Evolutionary conservation across 2,329 filamentous ascomycete genomes (phyloP).

Genomic region (Penicillium concentricum): DNA sequence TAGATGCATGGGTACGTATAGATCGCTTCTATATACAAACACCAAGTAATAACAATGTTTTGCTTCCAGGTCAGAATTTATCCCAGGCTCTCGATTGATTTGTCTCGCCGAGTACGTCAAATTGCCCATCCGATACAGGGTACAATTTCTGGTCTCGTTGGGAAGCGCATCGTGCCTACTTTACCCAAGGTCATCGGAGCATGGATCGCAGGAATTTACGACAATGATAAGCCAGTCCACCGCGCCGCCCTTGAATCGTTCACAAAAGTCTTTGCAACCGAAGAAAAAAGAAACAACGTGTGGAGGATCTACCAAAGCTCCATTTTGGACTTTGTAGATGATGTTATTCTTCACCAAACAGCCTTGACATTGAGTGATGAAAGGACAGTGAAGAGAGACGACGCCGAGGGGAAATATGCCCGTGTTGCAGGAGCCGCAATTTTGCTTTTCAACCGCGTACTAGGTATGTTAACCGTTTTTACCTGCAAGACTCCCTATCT

Average conservation of each 20-base stretch:
- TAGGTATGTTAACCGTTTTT: slow-evolving; percentile 38
- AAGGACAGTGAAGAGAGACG: slow-evolving; percentile 76
- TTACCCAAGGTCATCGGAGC: slow-evolving; percentile 75
- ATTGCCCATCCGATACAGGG: slow-evolving; percentile 76
- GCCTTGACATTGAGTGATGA: slow-evolving; percentile 83
- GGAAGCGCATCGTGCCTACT: slow-evolving; percentile 79
- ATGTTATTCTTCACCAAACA: slow-evolving; percentile 76
- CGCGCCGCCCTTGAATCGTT: slow-evolving; percentile 77
- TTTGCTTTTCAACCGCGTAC: slow-evolving; percentile 54
- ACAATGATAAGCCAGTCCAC: slow-evolving; percentile 74
- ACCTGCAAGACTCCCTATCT: not conserved
- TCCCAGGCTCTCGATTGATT: slow-evolving; percentile 86
- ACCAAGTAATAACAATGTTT: slow-evolving; percentile 15
- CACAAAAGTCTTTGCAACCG: slow-evolving; percentile 69
- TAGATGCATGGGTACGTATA: slow-evolving; percentile 79
- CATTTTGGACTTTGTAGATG: slow-evolving; percentile 77
- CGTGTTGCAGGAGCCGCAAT: slow-evolving; percentile 68
- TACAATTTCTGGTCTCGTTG: slow-evolving; percentile 56
- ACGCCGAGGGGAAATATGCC: slow-evolving; percentile 80
- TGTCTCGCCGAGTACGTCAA: slow-evolving; percentile 81
- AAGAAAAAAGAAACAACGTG: slow-evolving; percentile 74
- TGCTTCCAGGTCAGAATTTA: slow-evolving; percentile 73
- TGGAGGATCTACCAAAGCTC: slow-evolving; percentile 78
- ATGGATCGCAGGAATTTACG: slow-evolving; percentile 90
- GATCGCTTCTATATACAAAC: slow-evolving; percentile 2